These are phyloP conservation scores for Calendula officinalis DNA, from an alignment of 129 eudicot genomes.

Conservation along the genomic window DNA sequence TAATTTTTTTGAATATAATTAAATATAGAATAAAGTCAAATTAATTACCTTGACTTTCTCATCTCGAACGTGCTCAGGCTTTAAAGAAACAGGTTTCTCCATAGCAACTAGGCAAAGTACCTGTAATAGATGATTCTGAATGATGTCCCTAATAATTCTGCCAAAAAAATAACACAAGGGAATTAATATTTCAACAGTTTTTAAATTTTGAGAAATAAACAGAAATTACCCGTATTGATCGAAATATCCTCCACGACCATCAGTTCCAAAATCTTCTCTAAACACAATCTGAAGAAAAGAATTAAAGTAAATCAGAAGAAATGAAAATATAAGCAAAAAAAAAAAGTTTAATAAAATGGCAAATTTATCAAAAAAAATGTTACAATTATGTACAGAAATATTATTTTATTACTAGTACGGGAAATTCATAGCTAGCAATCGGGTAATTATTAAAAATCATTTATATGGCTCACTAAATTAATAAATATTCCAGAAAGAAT, in stretches of 20 bases:
- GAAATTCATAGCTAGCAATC: background rate
- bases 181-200: background rate
- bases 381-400: background rate
- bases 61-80: conserved; percentile 97
- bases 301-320: background rate
- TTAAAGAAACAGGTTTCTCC: conserved; percentile 94
- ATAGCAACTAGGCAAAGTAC: conserved; percentile 92
- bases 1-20: background rate
- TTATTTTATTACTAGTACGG: no score
- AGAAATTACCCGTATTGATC: conserved; percentile 89
- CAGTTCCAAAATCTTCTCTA: conserved; percentile 99
- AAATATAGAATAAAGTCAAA: background rate
- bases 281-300: conserved; percentile 76
- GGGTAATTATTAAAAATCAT: background rate
- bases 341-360: background rate
- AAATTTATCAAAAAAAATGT: background rate
- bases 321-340: conserved; percentile 7
- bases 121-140: conserved; percentile 96
- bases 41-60: conserved; percentile 91
- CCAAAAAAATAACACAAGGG: conserved; percentile 19
- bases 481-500: conserved; percentile 2
- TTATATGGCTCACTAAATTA: background rate
- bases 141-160: conserved; percentile 99
- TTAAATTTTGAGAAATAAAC: background rate
- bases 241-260: conserved; percentile 99